Evolutionary conservation across 1,139 yeast species (phyloP).

Genomic region (Candida sp.): DNA sequence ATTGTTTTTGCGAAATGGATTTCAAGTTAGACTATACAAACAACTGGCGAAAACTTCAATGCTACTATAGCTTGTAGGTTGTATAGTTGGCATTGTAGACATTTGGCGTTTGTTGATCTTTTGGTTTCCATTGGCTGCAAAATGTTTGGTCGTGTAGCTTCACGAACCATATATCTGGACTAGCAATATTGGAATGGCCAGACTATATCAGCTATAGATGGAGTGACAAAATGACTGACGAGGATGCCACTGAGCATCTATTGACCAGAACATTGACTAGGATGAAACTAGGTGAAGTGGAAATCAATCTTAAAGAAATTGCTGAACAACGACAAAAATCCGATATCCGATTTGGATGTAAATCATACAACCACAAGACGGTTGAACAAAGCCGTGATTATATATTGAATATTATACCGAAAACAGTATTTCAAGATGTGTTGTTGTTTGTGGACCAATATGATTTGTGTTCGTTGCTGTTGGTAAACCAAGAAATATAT

Average conservation of each 20-base stretch:
- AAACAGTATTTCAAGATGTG: conserved; percentile 6
- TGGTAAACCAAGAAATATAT: conserved; percentile 21
- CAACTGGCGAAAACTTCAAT: too few relatives aligned
- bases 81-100: too few relatives aligned
- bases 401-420: background rate
- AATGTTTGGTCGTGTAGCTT: background rate
- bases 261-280: background rate
- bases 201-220: background rate
- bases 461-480: conserved; percentile 25
- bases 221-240: background rate
- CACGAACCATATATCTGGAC: background rate
- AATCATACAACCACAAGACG: background rate
- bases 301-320: background rate
- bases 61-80: too few relatives aligned
- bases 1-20: too few relatives aligned
- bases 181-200: too few relatives aligned
- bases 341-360: background rate
- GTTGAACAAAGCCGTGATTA: background rate
- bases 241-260: background rate
- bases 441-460: conserved; percentile 26
- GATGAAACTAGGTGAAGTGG: background rate
- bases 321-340: background rate
- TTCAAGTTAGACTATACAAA: too few relatives aligned
- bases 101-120: background rate
- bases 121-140: background rate